A percentile compares a stretch with the other conserved stretches of the same genome.
Conservation (phyloP, 192 early-diverging fungal species). For the Backusella tuberculispora region DNA sequence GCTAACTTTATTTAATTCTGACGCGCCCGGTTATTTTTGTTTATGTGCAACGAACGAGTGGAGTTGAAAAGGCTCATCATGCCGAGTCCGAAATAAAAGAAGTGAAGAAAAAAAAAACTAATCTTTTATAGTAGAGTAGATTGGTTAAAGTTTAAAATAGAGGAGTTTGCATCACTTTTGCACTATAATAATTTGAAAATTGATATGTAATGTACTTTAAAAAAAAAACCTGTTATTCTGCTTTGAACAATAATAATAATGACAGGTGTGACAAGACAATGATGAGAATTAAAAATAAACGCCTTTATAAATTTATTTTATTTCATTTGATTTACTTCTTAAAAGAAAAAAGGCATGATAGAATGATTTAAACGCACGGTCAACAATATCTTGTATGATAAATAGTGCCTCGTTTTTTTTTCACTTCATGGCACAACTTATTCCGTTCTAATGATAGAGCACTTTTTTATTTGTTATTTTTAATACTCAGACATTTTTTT, state of each 20-base stretch:
- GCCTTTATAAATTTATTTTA: no score
- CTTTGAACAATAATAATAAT: constrained; percentile 3
- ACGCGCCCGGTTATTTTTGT: background rate
- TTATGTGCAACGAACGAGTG: background rate
- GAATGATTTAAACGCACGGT: constrained; percentile 5
- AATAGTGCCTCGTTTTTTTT: constrained; percentile 8
- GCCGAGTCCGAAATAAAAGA: background rate
- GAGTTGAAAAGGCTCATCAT: constrained; percentile 3
- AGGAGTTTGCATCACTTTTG: background rate
- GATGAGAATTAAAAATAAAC: background rate
- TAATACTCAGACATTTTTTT: background rate
- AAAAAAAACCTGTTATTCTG: constrained; percentile 13
- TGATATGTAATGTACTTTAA: background rate
- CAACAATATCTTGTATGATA: background rate
- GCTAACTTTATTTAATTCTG: background rate
- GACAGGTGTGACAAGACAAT: constrained; percentile 17
- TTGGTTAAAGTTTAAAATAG: background rate
- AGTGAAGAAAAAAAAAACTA: background rate
- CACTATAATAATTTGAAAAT: background rate
- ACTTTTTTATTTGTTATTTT: background rate
- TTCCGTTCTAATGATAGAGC: no score
- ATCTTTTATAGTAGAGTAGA: background rate
- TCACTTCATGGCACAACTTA: background rate
- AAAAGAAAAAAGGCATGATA: background rate
- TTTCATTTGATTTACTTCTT: background rate